These are phyloP conservation scores for Petrea volubilis DNA, from an alignment of 257 asterid genomes.

Conservation along the genomic window DNA sequence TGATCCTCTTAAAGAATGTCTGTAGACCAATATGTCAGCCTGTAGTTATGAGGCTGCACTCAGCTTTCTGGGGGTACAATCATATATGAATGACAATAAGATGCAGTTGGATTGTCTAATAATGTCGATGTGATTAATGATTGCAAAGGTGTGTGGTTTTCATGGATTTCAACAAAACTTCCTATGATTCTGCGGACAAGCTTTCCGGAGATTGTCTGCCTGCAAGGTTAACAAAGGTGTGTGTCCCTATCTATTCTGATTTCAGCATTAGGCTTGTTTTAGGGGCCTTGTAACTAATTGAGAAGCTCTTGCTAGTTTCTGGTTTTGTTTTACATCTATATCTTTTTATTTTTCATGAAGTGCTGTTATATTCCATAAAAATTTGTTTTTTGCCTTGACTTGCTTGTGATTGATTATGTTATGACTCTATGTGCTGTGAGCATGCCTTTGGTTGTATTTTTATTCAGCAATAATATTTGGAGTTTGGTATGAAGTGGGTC, in stretches of 20 bases:
- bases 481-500: too few relatives aligned
- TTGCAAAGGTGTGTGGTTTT: slow-evolving; percentile 84
- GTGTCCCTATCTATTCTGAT: slow-evolving; percentile 4
- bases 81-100: slow-evolving; percentile 54
- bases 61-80: slow-evolving; percentile 64
- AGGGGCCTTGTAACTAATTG: background rate
- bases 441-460: too few relatives aligned
- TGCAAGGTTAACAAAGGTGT: slow-evolving; percentile 97
- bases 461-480: too few relatives aligned
- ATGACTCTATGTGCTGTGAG: too few relatives aligned
- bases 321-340: too few relatives aligned
- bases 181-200: slow-evolving; percentile 74
- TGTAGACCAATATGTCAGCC: slow-evolving; percentile 93
- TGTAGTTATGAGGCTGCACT: slow-evolving; percentile 83
- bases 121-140: slow-evolving; percentile 64
- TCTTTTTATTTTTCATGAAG: too few relatives aligned
- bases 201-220: slow-evolving; percentile 82
- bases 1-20: slow-evolving; percentile 92
- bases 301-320: too few relatives aligned
- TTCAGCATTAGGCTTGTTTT: background rate
- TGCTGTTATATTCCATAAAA: too few relatives aligned
- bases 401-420: too few relatives aligned
- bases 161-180: slow-evolving; percentile 88
- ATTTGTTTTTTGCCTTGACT: too few relatives aligned
- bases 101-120: slow-evolving; percentile 52